These are phyloP conservation scores for Funneliformis caledonium DNA, from an alignment of 371 early-diverging fungal genomes.

Conservation along the genomic window DNA sequence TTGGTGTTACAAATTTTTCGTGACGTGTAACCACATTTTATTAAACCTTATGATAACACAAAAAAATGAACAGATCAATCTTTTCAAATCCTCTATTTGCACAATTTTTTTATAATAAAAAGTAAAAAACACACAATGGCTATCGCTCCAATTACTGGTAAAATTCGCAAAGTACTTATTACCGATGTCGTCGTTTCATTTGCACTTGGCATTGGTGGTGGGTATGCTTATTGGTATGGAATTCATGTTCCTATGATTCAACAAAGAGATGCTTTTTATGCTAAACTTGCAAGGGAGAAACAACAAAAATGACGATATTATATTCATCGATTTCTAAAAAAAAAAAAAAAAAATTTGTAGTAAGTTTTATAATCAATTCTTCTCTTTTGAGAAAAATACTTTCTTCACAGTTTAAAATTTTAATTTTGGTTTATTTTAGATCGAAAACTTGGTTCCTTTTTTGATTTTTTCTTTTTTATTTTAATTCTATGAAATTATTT, in stretches of 20 bases:
- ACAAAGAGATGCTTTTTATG: constrained; percentile 55
- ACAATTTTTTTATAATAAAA: neutral
- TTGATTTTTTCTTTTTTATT: too few species aligned
- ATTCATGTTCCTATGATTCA: constrained; percentile 50
- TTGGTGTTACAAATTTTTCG: too few species aligned
- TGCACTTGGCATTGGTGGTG: constrained; percentile 51
- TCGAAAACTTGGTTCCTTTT: neutral
- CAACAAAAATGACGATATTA: neutral
- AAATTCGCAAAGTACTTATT: constrained; percentile 52
- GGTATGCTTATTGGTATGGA: constrained; percentile 54
- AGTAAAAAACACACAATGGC: constrained; percentile 20
- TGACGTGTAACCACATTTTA: too few species aligned
- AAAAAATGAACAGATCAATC: too few species aligned
- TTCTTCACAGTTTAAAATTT: too few species aligned
- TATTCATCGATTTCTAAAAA: neutral
- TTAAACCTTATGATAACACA: too few species aligned
- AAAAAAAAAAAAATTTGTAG: neutral
- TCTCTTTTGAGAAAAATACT: too few species aligned
- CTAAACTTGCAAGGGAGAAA: constrained; percentile 46
- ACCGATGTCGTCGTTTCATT: constrained; percentile 52
- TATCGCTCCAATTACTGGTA: constrained; percentile 61
- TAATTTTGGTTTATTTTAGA: neutral
- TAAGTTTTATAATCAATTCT: neutral
- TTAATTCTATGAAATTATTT: too few species aligned
- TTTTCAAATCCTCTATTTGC: neutral